Conservation (phyloP, 805 yeast genomes). For the Hermanozyma aechmeae region DNA sequence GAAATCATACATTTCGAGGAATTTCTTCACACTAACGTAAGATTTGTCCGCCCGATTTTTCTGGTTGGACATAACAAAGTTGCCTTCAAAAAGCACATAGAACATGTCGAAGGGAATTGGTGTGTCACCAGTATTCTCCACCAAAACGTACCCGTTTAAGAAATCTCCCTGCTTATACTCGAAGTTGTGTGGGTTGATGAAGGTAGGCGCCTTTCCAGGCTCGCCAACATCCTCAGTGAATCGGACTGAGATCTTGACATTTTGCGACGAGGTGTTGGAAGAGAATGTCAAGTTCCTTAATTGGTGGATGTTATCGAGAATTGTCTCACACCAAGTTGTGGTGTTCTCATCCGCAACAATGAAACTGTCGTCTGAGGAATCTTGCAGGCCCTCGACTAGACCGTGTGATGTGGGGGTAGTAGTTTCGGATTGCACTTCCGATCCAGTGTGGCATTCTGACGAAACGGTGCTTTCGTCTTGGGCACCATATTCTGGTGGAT, state of each 20-base stretch:
- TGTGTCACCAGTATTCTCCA: conserved; percentile 28
- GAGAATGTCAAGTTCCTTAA: conserved; percentile 22
- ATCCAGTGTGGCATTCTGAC: neutral
- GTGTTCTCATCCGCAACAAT: conserved; percentile 27
- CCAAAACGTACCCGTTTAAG: conserved; percentile 44
- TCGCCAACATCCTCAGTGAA: conserved; percentile 28
- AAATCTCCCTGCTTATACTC: conserved; percentile 65
- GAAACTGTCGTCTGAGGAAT: conserved; percentile 3
- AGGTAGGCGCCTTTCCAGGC: conserved; percentile 15
- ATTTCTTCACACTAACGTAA: conserved; percentile 17
- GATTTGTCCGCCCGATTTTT: conserved; percentile 7
- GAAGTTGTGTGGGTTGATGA: conserved; percentile 18
- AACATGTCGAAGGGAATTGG: conserved; percentile 55
- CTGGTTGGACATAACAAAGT: conserved; percentile 10
- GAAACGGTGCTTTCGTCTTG: conserved; percentile 4
- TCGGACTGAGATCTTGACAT: conserved; percentile 16
- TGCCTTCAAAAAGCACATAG: conserved; percentile 48
- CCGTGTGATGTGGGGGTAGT: neutral
- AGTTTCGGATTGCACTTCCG: neutral
- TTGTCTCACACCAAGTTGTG: conserved; percentile 25
- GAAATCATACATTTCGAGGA: conserved; percentile 32
- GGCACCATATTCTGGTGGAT: conserved; percentile 10
- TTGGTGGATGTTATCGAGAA: conserved; percentile 27
- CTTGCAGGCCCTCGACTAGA: too few species aligned
- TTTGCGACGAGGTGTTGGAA: conserved; percentile 16